Evolutionary conservation across 192 early-diverging fungal genomes (phyloP).

Genomic region (Coemansia brasiliensis): DNA sequence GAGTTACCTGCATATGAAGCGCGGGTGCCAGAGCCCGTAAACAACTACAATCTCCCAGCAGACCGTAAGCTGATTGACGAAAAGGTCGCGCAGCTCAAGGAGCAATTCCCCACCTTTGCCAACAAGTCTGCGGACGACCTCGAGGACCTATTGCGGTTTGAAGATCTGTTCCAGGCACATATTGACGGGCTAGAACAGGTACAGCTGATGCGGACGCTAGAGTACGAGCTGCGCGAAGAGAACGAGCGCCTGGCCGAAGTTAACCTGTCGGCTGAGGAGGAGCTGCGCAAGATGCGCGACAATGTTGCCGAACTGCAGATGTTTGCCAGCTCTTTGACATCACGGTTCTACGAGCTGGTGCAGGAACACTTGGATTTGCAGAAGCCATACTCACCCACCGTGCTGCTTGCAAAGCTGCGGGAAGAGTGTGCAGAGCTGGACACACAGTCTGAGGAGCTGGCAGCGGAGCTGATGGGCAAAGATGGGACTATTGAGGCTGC

Average conservation of each 20-base stretch:
- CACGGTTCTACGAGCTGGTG: constrained; percentile 50
- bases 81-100: constrained; percentile 33
- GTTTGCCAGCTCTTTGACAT: constrained; percentile 53
- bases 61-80: constrained; percentile 16
- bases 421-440: constrained; percentile 23
- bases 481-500: constrained; percentile 9
- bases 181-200: constrained; percentile 57
- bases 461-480: constrained; percentile 15
- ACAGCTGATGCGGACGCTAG: constrained; percentile 53
- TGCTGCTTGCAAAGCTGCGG: constrained; percentile 22
- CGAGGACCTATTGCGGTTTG: constrained; percentile 50
- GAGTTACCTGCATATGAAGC: constrained; percentile 31
- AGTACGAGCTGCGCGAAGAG: constrained; percentile 52
- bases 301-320: constrained; percentile 51
- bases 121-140: constrained; percentile 57
- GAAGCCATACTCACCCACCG: constrained; percentile 49
- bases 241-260: constrained; percentile 52
- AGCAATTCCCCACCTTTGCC: constrained; percentile 56
- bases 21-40: constrained; percentile 45
- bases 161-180: constrained; percentile 56
- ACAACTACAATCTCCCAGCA: constrained; percentile 51
- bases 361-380: constrained; percentile 50
- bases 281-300: constrained; percentile 48
- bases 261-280: constrained; percentile 44
- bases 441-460: constrained; percentile 25